phyloP scores from a whole-genome alignment of 768 basidiomycete genomes.

The Tulasnella sp. region DNA sequence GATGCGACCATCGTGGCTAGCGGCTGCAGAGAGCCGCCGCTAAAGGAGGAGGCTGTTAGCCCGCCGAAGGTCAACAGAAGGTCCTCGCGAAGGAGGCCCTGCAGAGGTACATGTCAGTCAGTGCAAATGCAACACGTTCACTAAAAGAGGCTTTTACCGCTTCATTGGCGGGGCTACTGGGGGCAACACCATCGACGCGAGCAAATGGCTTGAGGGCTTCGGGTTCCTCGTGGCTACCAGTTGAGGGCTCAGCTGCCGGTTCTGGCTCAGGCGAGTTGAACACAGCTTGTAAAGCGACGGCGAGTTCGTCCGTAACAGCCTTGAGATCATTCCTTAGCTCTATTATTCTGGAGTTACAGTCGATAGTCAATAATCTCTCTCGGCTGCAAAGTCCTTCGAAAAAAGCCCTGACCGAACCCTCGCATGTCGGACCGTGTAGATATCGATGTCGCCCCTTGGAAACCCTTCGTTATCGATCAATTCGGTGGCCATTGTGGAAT shows the following conservation, averaged over 20 bases:
- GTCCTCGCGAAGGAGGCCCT: slow-evolving; percentile 70
- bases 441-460: slow-evolving; percentile 78
- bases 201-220: slow-evolving; percentile 57
- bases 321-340: slow-evolving; percentile 76
- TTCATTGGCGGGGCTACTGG: slow-evolving; percentile 73
- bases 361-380: background rate
- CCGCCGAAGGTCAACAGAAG: slow-evolving; percentile 70
- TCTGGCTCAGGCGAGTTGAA: slow-evolving; percentile 48
- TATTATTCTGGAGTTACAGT: slow-evolving; percentile 48
- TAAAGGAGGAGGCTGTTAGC: slow-evolving; percentile 54
- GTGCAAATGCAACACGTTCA: background rate
- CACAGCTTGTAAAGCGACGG: slow-evolving; percentile 62
- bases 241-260: slow-evolving; percentile 1
- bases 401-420: slow-evolving; percentile 22
- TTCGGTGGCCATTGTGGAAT: slow-evolving; percentile 62
- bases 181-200: slow-evolving; percentile 74
- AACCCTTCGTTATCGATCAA: slow-evolving; percentile 86
- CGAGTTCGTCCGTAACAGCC: slow-evolving; percentile 62
- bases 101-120: slow-evolving; percentile 20
- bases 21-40: slow-evolving; percentile 54
- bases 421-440: slow-evolving; percentile 72
- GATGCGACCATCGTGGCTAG: slow-evolving; percentile 69
- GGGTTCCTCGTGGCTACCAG: slow-evolving; percentile 6
- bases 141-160: slow-evolving; percentile 54
- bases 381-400: background rate